Conservation (phyloP, 305 asterid species). For the Rubia occidens region DNA sequence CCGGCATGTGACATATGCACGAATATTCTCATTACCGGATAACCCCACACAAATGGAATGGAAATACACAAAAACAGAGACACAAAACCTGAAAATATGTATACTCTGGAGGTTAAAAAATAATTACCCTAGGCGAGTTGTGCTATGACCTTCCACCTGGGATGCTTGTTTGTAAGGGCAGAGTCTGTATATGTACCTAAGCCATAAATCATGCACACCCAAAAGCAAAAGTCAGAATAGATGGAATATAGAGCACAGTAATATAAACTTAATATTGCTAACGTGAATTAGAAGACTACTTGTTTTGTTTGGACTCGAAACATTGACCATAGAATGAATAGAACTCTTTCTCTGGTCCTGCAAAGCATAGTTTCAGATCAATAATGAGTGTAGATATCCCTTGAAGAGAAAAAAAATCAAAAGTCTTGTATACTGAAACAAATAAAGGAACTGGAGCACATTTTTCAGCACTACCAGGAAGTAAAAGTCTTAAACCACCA, state of each 20-base stretch:
- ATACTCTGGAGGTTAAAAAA: constrained; percentile 16
- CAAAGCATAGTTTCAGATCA: constrained; percentile 24
- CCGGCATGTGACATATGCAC: not conserved
- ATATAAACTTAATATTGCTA: constrained; percentile 4
- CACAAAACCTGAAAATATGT: not conserved
- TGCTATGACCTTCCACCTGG: constrained; percentile 87
- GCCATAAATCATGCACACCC: constrained; percentile 16
- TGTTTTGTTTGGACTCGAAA: constrained; percentile 83
- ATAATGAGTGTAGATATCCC: not conserved
- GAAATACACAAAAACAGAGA: not conserved
- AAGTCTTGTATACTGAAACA: not conserved
- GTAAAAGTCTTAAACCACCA: not conserved
- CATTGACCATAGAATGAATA: constrained; percentile 86
- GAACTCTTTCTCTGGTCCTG: constrained; percentile 93
- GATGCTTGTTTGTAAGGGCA: constrained; percentile 91
- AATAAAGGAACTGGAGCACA: not conserved
- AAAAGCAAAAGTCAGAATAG: constrained; percentile 17
- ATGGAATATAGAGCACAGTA: not conserved
- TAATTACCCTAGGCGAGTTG: constrained; percentile 82
- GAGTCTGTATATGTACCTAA: constrained; percentile 81
- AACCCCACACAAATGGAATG: not conserved
- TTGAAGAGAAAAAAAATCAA: not conserved
- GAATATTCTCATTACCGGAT: not conserved
- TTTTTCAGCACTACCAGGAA: not conserved
- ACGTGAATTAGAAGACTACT: constrained; percentile 37